A percentile compares a stretch with the other conserved stretches of the same genome.
phyloP scores from a whole-genome alignment of 805 yeast species.

The Crinitomyces ghanaensis region DNA sequence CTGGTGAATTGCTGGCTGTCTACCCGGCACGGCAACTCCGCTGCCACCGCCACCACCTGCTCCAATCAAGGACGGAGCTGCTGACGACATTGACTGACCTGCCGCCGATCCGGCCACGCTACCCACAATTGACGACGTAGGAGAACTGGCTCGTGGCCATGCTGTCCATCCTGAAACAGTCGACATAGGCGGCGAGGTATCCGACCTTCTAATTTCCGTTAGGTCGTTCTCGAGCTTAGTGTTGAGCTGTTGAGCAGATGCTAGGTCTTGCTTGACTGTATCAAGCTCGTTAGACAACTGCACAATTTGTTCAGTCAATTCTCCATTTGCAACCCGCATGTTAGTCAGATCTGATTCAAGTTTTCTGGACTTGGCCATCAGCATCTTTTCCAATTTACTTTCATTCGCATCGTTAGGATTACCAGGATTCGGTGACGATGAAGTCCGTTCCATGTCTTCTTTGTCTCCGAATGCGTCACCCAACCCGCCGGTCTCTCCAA shows the following conservation, averaged over 20 bases:
- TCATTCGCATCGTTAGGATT: conserved; percentile 6
- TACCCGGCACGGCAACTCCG: conserved; percentile 15
- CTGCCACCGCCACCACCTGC: conserved; percentile 10
- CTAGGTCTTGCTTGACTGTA: too few species aligned
- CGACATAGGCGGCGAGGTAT: conserved; percentile 20
- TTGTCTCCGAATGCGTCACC: conserved; percentile 25
- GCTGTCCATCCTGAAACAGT: conserved; percentile 25
- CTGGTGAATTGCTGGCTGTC: conserved; percentile 6
- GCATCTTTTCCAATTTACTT: conserved; percentile 39
- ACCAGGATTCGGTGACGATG: too few species aligned
- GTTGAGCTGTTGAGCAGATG: conserved; percentile 38
- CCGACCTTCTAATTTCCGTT: conserved; percentile 40
- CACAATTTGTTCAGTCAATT: conserved; percentile 24
- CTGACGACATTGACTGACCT: neutral
- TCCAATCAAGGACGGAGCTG: neutral
- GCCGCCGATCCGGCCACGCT: conserved; percentile 11
- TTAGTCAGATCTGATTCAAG: conserved; percentile 60
- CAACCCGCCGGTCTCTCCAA: conserved; percentile 35
- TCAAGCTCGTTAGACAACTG: conserved; percentile 29
- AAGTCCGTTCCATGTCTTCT: conserved; percentile 13
- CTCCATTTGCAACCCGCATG: conserved; percentile 47
- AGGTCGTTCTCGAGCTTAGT: conserved; percentile 65
- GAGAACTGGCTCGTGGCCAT: conserved; percentile 19
- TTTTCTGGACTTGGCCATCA: conserved; percentile 60
- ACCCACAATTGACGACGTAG: conserved; percentile 28